A percentile compares a stretch with the other conserved stretches of the same genome.
phyloP scores from a whole-genome alignment of 352 stramenopile genomes.

The Phytophthora hybrid region DNA sequence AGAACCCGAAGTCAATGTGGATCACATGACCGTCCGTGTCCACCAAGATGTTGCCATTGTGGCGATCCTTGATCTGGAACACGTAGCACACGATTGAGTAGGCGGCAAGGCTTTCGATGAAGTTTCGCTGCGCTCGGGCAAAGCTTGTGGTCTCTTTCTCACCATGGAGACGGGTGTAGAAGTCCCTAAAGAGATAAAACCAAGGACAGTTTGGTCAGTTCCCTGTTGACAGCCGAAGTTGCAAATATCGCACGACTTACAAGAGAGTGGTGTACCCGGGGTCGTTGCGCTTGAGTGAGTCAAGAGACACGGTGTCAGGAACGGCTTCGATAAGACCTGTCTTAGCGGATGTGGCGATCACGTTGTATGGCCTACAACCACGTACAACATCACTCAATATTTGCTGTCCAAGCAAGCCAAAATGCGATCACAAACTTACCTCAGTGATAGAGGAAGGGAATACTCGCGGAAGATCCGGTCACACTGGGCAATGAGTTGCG shows the following conservation, averaged over 20 bases:
- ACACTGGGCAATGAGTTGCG: slow-evolving; percentile 97
- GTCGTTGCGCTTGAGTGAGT: slow-evolving; percentile 95
- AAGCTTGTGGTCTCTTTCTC: slow-evolving; percentile 77
- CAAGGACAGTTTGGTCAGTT: slow-evolving; percentile 1
- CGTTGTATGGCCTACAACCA: slow-evolving; percentile 92
- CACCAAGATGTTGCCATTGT: slow-evolving; percentile 99
- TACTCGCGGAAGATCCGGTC: slow-evolving; percentile 96
- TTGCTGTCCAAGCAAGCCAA: slow-evolving; percentile 43
- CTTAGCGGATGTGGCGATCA: slow-evolving; percentile 94
- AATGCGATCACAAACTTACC: slow-evolving; percentile 41
- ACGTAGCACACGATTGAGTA: slow-evolving; percentile 99
- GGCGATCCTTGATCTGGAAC: slow-evolving; percentile 98
- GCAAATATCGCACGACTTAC: slow-evolving; percentile 68
- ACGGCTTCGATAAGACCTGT: slow-evolving; percentile 97
- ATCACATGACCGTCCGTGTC: slow-evolving; percentile 97
- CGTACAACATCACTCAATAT: neutral
- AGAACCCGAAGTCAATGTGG: slow-evolving; percentile 99
- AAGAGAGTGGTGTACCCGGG: slow-evolving; percentile 87
- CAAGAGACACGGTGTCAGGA: slow-evolving; percentile 96
- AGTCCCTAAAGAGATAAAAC: slow-evolving; percentile 79
- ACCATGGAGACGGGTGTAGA: slow-evolving; percentile 94
- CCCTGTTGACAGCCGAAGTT: neutral
- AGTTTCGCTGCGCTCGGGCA: slow-evolving; percentile 87
- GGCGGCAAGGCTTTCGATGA: slow-evolving; percentile 93
- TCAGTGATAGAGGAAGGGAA: slow-evolving; percentile 92